phyloP scores from a whole-genome alignment of 2,329 filamentous ascomycete genomes.

The Arthrobotrys sinensis region DNA sequence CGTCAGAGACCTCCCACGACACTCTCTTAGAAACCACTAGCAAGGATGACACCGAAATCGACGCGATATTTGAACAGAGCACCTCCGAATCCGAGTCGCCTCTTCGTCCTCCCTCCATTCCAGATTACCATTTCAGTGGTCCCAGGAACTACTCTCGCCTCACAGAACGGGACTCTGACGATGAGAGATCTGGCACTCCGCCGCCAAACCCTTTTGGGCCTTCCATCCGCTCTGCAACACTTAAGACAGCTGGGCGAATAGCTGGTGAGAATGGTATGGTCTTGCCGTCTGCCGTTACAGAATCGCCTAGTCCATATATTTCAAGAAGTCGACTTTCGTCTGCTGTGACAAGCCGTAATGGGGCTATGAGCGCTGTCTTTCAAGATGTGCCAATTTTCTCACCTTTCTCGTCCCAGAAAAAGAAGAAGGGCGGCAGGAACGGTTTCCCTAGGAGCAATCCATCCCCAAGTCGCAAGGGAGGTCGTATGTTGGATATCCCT shows the following conservation, averaged over 20 bases:
- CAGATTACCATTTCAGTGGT: slow-evolving; percentile 48
- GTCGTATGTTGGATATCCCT: slow-evolving; percentile 31
- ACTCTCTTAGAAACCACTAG: slow-evolving; percentile 35
- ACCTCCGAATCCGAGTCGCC: slow-evolving; percentile 53
- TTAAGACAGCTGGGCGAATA: slow-evolving; percentile 49
- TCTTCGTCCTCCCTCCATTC: slow-evolving; percentile 49
- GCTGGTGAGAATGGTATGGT: slow-evolving; percentile 51
- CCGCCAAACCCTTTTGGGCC: slow-evolving; percentile 53
- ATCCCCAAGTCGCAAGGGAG: slow-evolving; percentile 49
- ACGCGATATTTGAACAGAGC: slow-evolving; percentile 59
- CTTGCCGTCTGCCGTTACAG: slow-evolving; percentile 32
- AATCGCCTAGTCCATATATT: slow-evolving; percentile 49
- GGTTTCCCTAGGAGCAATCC: slow-evolving; percentile 37
- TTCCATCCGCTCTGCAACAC: slow-evolving; percentile 50
- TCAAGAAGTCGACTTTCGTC: slow-evolving; percentile 48
- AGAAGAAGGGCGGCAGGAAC: slow-evolving; percentile 36
- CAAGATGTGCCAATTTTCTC: slow-evolving; percentile 46
- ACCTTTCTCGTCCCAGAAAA: slow-evolving; percentile 53
- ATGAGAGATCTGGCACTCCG: slow-evolving; percentile 50
- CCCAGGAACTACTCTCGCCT: slow-evolving; percentile 54
- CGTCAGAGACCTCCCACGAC: slow-evolving; percentile 42
- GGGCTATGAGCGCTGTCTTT: slow-evolving; percentile 27
- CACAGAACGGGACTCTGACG: slow-evolving; percentile 41
- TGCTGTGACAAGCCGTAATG: slow-evolving; percentile 33
- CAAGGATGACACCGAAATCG: slow-evolving; percentile 54